A percentile compares a stretch with the other conserved stretches of the same genome.
phyloP scores from a whole-genome alignment of 768 basidiomycete species.

The Boletales sp. region DNA sequence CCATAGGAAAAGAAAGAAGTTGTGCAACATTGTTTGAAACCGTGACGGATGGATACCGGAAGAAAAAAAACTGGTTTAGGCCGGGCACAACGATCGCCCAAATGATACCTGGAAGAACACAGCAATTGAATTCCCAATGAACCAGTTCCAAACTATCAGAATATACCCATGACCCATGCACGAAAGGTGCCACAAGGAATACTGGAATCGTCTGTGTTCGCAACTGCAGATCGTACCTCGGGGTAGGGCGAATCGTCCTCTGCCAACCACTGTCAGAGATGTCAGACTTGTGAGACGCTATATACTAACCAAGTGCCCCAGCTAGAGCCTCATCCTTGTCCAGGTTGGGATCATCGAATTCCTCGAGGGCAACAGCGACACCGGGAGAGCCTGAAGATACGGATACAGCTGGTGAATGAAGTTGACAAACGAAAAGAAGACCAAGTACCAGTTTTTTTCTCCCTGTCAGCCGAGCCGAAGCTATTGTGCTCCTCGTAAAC shows the following conservation, averaged over 20 bases:
- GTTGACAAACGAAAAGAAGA: neutral
- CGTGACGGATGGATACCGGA: constrained; percentile 54
- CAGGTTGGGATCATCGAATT: constrained; percentile 39
- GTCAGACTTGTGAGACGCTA: neutral
- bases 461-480: constrained; percentile 22
- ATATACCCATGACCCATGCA: constrained; percentile 53
- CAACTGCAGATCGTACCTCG: constrained; percentile 75
- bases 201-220: constrained; percentile 63
- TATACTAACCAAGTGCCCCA: constrained; percentile 24
- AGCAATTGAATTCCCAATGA: neutral
- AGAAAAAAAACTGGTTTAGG: constrained; percentile 76
- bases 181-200: constrained; percentile 63
- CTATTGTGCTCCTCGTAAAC: constrained; percentile 15
- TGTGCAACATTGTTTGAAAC: constrained; percentile 61
- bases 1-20: constrained; percentile 68
- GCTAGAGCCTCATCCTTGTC: constrained; percentile 25
- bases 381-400: constrained; percentile 1
- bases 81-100: constrained; percentile 67
- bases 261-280: constrained; percentile 6
- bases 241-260: constrained; percentile 84
- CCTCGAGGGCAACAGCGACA: constrained; percentile 8
- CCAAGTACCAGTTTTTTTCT: constrained; percentile 13
- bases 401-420: neutral
- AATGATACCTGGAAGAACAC: constrained; percentile 26
- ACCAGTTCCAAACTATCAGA: neutral